Conservation (phyloP, 2,329 filamentous ascomycete genomes). For the Calycina marina region DNA sequence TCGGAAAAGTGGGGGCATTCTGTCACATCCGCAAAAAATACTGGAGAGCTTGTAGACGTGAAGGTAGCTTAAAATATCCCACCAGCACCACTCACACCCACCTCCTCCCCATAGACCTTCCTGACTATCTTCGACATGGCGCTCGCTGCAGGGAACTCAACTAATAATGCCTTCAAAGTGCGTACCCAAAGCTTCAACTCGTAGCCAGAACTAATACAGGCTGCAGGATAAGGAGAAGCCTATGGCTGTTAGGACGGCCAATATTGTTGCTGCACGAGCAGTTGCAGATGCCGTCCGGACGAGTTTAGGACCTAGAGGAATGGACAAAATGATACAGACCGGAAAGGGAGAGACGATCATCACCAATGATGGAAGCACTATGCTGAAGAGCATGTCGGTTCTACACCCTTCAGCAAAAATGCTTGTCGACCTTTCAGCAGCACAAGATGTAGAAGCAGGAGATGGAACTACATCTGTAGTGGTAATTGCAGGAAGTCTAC, state of each 20-base stretch:
- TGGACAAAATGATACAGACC: conserved; percentile 55
- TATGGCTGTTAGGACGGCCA: conserved; percentile 85
- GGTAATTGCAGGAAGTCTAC: conserved; percentile 87
- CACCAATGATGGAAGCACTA: conserved; percentile 98
- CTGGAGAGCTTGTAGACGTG: no score
- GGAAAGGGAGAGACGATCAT: conserved; percentile 61
- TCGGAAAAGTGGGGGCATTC: no score
- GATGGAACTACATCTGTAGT: conserved; percentile 98
- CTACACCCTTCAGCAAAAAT: conserved; percentile 99
- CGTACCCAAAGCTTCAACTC: conserved; percentile 12
- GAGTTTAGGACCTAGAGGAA: conserved; percentile 39
- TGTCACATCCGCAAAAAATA: no score
- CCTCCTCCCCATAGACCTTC: no score
- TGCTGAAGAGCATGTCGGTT: conserved; percentile 97
- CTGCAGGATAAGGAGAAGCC: conserved; percentile 88
- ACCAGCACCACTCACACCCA: no score
- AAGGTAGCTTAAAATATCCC: no score
- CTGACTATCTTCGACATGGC: conserved; percentile 35
- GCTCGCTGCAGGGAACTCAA: conserved; percentile 26
- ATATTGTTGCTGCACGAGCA: conserved; percentile 94
- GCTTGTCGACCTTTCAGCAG: conserved; percentile 92
- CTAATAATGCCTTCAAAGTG: conserved; percentile 55
- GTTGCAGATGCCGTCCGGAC: conserved; percentile 97
- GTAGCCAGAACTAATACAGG: conserved; percentile 14
- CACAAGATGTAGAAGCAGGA: conserved; percentile 95